These are phyloP conservation scores for Straminergon stramineum DNA, from an alignment of 225 moss, liverwort and hornwort genomes.

Conservation along the genomic window DNA sequence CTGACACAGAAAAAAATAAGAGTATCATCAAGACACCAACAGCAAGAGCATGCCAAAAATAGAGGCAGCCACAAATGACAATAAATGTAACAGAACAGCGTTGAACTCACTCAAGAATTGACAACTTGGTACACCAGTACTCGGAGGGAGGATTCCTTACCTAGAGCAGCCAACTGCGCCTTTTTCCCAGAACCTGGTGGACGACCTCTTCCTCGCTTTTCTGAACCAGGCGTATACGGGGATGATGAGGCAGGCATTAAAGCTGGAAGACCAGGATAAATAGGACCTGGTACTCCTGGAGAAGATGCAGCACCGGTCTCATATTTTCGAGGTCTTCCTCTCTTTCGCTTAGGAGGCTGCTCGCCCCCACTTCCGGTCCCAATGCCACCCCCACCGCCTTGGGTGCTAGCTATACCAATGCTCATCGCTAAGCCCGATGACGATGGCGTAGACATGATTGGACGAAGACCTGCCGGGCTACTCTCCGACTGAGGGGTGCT, in stretches of 20 bases:
- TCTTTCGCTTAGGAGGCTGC: constrained; percentile 81
- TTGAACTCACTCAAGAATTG: neutral
- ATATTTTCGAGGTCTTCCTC: constrained; percentile 95
- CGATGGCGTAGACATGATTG: constrained; percentile 40
- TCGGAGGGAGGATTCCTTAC: neutral
- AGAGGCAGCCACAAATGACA: neutral
- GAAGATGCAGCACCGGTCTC: constrained; percentile 37
- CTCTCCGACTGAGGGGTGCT: constrained; percentile 17
- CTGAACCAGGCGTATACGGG: constrained; percentile 49
- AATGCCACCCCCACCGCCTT: constrained; percentile 15
- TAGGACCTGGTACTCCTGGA: constrained; percentile 44
- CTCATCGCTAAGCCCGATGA: constrained; percentile 28
- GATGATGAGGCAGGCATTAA: constrained; percentile 38
- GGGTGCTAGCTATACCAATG: constrained; percentile 39
- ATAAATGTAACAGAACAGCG: neutral
- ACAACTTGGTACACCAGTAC: neutral
- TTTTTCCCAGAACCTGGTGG: constrained; percentile 80
- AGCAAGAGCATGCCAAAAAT: neutral
- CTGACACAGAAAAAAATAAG: constrained; percentile 2
- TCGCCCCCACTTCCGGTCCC: constrained; percentile 31
- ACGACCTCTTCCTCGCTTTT: constrained; percentile 88
- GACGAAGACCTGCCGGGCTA: constrained; percentile 23
- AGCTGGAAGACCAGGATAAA: constrained; percentile 45
- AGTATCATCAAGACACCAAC: neutral
- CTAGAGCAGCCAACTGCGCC: constrained; percentile 42